Conservation (phyloP, 2,329 filamentous ascomycete species). For the Colletotrichum aenigma region DNA sequence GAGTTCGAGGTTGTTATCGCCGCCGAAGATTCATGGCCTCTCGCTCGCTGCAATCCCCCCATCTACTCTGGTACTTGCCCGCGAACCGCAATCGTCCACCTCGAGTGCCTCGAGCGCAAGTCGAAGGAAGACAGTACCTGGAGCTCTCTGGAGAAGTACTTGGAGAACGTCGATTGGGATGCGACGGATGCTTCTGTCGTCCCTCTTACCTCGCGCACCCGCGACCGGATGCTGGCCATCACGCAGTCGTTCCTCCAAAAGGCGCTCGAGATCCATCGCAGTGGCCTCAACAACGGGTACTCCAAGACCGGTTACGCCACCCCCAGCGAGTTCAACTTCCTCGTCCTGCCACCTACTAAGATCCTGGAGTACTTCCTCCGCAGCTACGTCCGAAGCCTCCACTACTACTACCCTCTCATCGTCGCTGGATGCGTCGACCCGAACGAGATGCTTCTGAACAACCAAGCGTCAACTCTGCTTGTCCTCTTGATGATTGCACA, state of each 20-base stretch:
- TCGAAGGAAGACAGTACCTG: constrained; percentile 53
- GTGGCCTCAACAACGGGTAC: constrained; percentile 45
- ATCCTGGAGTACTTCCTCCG: constrained; percentile 71
- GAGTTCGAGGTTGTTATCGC: constrained; percentile 53
- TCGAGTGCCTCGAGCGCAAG: constrained; percentile 55
- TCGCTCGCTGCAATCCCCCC: constrained; percentile 54
- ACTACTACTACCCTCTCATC: constrained; percentile 69
- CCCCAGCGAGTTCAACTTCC: constrained; percentile 62
- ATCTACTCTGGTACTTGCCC: constrained; percentile 49
- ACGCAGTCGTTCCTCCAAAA: constrained; percentile 74
- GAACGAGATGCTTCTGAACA: constrained; percentile 70
- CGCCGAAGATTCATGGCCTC: constrained; percentile 54
- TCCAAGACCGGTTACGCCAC: constrained; percentile 46
- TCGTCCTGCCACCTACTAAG: constrained; percentile 68
- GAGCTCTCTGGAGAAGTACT: constrained; percentile 46
- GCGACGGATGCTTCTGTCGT: constrained; percentile 45
- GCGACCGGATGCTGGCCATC: constrained; percentile 74
- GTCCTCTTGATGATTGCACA: constrained; percentile 76
- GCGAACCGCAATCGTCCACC: constrained; percentile 54
- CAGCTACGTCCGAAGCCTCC: constrained; percentile 69
- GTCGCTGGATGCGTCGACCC: constrained; percentile 65
- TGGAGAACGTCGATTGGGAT: constrained; percentile 41
- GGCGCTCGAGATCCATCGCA: constrained; percentile 70
- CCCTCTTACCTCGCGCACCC: constrained; percentile 52
- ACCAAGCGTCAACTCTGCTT: constrained; percentile 68